Percentiles rank a stretch among this genome's conserved stretches.
phyloP scores from a whole-genome alignment of 345 rosid species.

The Ceriops decandra region DNA sequence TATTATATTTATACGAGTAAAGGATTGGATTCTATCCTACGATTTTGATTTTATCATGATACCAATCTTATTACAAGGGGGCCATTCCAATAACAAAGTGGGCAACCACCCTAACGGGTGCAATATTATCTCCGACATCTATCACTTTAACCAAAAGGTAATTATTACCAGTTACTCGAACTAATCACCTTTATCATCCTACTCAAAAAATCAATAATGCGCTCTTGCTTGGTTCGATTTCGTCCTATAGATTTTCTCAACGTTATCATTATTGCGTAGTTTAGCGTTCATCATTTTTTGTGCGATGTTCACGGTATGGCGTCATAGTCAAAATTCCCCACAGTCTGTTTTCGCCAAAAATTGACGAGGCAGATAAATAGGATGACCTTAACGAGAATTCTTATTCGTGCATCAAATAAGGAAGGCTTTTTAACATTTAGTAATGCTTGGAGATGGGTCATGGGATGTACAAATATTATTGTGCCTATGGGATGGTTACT shows the following conservation, averaged over 20 bases:
- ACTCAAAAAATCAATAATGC: neutral
- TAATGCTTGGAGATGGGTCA: neutral
- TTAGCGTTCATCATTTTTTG: neutral
- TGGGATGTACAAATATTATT: neutral
- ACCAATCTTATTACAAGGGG: neutral
- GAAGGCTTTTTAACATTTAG: neutral
- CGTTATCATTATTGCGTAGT: neutral
- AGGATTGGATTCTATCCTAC: no score
- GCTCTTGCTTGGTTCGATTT: neutral
- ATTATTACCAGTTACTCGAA: neutral
- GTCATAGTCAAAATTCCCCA: no score
- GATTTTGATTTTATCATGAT: neutral
- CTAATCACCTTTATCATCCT: neutral
- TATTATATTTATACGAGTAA: no score
- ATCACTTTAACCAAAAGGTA: no score
- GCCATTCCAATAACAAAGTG: neutral
- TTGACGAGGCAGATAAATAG: no score
- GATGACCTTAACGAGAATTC: neutral
- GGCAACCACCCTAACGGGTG: neutral
- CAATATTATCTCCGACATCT: neutral
- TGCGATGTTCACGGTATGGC: neutral
- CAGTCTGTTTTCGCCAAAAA: no score
- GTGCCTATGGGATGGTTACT: neutral
- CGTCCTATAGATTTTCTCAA: neutral
- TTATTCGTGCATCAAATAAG: neutral